phyloP scores from a whole-genome alignment of 768 basidiomycete genomes.

The Albatrellus ellisii region DNA sequence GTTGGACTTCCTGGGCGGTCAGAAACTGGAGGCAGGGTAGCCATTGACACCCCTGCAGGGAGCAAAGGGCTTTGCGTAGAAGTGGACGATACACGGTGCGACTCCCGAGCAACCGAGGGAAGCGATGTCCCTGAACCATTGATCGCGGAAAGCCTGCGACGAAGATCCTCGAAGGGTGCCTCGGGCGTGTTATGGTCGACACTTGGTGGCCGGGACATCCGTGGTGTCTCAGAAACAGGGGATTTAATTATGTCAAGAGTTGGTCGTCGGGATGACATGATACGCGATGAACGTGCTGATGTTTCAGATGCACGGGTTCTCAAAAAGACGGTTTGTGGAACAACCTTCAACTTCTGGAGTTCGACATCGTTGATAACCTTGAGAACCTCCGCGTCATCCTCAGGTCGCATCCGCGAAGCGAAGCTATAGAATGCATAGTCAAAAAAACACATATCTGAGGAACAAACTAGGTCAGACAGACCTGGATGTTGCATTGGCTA shows the following conservation, averaged over 20 bases:
- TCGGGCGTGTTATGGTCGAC: slow-evolving; percentile 31
- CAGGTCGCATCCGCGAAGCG: slow-evolving; percentile 45
- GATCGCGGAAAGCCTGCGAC: slow-evolving; percentile 59
- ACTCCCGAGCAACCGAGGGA: slow-evolving; percentile 30
- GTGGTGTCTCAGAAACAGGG: slow-evolving; percentile 36
- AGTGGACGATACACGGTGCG: slow-evolving; percentile 21
- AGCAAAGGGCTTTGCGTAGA: slow-evolving; percentile 14
- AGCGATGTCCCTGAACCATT: slow-evolving; percentile 63
- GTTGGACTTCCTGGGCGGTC: slow-evolving; percentile 71
- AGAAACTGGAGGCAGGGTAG: slow-evolving; percentile 20
- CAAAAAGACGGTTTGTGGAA: slow-evolving; percentile 86
- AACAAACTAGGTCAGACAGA: slow-evolving; percentile 19
- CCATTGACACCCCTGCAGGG: slow-evolving; percentile 15
- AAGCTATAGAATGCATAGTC: slow-evolving; percentile 32
- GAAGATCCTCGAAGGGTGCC: slow-evolving; percentile 67
- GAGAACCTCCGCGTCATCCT: slow-evolving; percentile 50
- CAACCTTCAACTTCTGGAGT: slow-evolving; percentile 77
- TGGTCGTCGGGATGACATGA: slow-evolving; percentile 27
- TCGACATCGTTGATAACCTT: slow-evolving; percentile 58
- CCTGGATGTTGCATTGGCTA: slow-evolving; percentile 73
- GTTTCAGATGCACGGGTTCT: slow-evolving; percentile 37
- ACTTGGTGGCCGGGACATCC: slow-evolving; percentile 34
- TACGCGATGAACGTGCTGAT: slow-evolving; percentile 23
- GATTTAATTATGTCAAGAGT: slow-evolving; percentile 27
- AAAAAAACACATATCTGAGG: not conserved